A percentile compares a stretch with the other conserved stretches of the same genome.
These are phyloP conservation scores for Clohesyomyces aquaticus DNA, from an alignment of 495 filamentous ascomycete species.

Conservation along the genomic window DNA sequence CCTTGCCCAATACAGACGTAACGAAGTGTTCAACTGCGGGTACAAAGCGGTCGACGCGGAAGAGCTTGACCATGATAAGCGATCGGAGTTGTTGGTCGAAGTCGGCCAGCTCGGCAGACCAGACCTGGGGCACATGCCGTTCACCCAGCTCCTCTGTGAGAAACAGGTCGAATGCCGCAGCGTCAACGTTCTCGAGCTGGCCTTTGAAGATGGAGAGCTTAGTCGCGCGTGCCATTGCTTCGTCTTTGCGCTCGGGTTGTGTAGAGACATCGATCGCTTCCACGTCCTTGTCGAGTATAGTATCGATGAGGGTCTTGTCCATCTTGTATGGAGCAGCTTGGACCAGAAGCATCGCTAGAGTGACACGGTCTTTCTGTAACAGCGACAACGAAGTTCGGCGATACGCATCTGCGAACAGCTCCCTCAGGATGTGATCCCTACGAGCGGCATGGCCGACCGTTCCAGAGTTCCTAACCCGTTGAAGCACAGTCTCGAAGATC, in stretches of 20 bases:
- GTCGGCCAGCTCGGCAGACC: conserved; percentile 65
- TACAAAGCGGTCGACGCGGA: conserved; percentile 93
- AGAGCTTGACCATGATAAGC: conserved; percentile 87
- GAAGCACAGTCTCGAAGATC: conserved; percentile 93
- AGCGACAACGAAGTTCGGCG: conserved; percentile 90
- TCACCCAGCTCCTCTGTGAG: conserved; percentile 85
- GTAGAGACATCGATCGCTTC: conserved; percentile 80
- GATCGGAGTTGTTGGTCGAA: conserved; percentile 81
- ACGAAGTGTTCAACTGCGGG: conserved; percentile 89
- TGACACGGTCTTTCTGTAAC: conserved; percentile 91
- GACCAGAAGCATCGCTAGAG: conserved; percentile 92
- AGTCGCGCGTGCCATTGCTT: conserved; percentile 68
- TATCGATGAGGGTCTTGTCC: conserved; percentile 85
- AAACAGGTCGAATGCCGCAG: conserved; percentile 76
- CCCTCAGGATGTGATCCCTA: conserved; percentile 81
- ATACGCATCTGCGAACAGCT: conserved; percentile 89
- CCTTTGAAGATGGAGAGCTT: conserved; percentile 76
- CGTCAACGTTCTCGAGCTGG: conserved; percentile 62
- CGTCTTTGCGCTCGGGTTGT: conserved; percentile 62
- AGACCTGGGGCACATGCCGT: conserved; percentile 76
- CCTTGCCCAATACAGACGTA: conserved; percentile 82
- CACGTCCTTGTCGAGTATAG: conserved; percentile 77
- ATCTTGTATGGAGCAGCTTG: conserved; percentile 92
- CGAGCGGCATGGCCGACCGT: conserved; percentile 76
- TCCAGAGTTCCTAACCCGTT: conserved; percentile 73